Conservation (phyloP, 805 yeast species). For the Torulaspora gathmanii region DNA sequence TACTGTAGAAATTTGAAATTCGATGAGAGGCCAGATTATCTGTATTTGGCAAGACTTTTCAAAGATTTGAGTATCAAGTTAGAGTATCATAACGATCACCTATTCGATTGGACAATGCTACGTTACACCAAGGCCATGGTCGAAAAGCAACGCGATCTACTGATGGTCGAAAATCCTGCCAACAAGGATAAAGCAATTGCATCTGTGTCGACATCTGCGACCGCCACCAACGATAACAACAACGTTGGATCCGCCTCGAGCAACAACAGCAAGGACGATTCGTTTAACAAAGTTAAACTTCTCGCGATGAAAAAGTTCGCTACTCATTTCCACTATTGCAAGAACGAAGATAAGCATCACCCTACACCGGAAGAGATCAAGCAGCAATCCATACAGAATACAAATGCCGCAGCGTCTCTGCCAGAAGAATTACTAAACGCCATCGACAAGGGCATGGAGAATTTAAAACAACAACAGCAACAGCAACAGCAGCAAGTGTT, state of each 20-base stretch:
- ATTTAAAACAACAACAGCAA: conserved; percentile 25
- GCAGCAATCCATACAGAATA: conserved; percentile 29
- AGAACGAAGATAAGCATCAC: conserved; percentile 30
- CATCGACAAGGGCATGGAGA: conserved; percentile 34
- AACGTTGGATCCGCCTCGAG: conserved; percentile 8
- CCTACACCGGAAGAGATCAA: conserved; percentile 37
- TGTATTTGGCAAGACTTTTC: conserved; percentile 79
- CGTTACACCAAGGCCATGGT: conserved; percentile 37
- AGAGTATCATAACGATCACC: conserved; percentile 86
- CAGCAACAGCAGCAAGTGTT: conserved; percentile 18
- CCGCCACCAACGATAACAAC: conserved; percentile 17
- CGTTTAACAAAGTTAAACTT: conserved; percentile 34
- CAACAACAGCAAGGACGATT: conserved; percentile 26
- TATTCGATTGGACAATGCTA: conserved; percentile 90
- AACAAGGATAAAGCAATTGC: conserved; percentile 9
- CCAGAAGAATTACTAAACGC: conserved; percentile 31
- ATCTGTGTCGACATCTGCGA: conserved; percentile 9
- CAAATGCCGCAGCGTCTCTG: conserved; percentile 25
- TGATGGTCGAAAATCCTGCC: conserved; percentile 11
- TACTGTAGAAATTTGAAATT: conserved; percentile 87
- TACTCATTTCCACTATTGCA: conserved; percentile 37
- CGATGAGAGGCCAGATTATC: conserved; percentile 95
- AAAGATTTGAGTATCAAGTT: conserved; percentile 85
- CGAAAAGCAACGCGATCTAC: conserved; percentile 29
- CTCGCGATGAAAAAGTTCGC: conserved; percentile 36